A percentile compares a stretch with the other conserved stretches of the same genome.
Evolutionary conservation across 495 filamentous ascomycete species (phyloP).

Genomic region (Penicillium cosmopolitanum): DNA sequence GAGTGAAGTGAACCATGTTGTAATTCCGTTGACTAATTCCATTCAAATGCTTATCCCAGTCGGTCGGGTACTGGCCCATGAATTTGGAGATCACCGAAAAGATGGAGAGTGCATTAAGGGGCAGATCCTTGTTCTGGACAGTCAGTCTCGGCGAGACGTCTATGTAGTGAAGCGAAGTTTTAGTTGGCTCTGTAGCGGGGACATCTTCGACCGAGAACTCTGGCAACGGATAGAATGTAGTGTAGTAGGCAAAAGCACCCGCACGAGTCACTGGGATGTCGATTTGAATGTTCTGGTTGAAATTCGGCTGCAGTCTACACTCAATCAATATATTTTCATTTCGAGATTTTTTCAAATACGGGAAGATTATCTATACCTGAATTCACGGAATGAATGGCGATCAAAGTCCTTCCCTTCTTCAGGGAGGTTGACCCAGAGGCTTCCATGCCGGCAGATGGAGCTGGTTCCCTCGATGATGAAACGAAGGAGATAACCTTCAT

Average conservation of each 20-base stretch:
- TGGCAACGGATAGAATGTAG: slow-evolving; percentile 86
- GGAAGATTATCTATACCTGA: slow-evolving; percentile 62
- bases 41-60: slow-evolving; percentile 86
- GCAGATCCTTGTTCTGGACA: slow-evolving; percentile 68
- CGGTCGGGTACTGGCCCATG: slow-evolving; percentile 86
- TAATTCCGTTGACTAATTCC: slow-evolving; percentile 90
- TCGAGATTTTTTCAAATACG: not conserved
- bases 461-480: slow-evolving; percentile 96
- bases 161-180: slow-evolving; percentile 81
- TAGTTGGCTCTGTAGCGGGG: slow-evolving; percentile 57
- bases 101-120: slow-evolving; percentile 83
- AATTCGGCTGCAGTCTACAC: slow-evolving; percentile 81
- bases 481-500: slow-evolving; percentile 74
- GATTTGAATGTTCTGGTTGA: slow-evolving; percentile 88
- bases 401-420: slow-evolving; percentile 71
- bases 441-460: slow-evolving; percentile 91
- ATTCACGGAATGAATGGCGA: slow-evolving; percentile 78
- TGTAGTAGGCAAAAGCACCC: slow-evolving; percentile 96
- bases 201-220: slow-evolving; percentile 65
- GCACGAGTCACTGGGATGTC: slow-evolving; percentile 80
- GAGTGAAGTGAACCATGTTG: slow-evolving; percentile 99
- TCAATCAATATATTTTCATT: slow-evolving; percentile 25
- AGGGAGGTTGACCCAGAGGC: slow-evolving; percentile 94
- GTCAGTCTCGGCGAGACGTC: slow-evolving; percentile 86
- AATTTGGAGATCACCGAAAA: slow-evolving; percentile 98